phyloP scores from a whole-genome alignment of 148 eudicot genomes.

The Agrostemma githago region DNA sequence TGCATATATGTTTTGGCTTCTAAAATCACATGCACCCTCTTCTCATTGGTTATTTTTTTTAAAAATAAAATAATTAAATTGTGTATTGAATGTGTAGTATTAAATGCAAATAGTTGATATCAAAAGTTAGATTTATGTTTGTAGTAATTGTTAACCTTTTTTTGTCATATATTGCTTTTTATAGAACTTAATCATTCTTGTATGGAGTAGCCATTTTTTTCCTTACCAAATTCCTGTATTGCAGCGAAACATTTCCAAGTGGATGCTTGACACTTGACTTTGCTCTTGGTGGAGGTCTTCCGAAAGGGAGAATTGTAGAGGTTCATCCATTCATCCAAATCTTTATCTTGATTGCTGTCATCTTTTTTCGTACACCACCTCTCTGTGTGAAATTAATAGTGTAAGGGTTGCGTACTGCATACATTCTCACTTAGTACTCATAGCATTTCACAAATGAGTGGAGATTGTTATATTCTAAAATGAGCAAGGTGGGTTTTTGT shows the following conservation, averaged over 20 bases:
- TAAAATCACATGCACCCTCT: not conserved
- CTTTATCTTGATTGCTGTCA: not conserved
- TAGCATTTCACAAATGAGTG: not conserved
- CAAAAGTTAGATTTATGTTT: no score
- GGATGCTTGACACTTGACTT: constrained; percentile 93
- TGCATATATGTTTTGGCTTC: not conserved
- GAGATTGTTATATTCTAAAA: not conserved
- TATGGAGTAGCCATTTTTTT: not conserved
- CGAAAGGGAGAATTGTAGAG: constrained; percentile 96
- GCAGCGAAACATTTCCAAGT: constrained; percentile 97
- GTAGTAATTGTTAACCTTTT: not conserved
- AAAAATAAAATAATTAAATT: no score
- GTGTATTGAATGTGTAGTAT: no score
- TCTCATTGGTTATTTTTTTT: no score
- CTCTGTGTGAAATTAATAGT: not conserved
- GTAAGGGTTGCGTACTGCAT: not conserved
- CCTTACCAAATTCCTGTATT: constrained; percentile 15
- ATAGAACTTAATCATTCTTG: not conserved
- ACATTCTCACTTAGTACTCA: not conserved
- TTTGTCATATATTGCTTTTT: not conserved
- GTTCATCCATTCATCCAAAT: constrained; percentile 26
- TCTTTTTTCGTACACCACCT: not conserved
- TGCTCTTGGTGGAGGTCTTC: constrained; percentile 95
- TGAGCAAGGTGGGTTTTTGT: not conserved
- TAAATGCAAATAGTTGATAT: no score